These are phyloP conservation scores for Papiliotrema nemorosa DNA, from an alignment of 1,284 basidiomycete genomes.

Conservation along the genomic window DNA sequence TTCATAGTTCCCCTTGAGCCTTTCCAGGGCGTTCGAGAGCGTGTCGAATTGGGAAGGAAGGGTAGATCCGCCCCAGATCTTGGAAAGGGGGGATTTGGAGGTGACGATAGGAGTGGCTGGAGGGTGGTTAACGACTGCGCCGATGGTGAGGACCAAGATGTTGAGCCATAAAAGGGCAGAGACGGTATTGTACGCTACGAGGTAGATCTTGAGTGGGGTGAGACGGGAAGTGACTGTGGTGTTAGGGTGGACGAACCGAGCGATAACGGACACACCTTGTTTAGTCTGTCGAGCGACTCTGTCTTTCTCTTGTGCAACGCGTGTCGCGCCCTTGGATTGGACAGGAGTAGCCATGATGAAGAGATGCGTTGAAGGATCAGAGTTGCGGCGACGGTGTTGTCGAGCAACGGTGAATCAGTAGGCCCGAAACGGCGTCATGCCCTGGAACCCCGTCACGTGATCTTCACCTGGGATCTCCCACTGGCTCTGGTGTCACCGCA, in stretches of 20 bases:
- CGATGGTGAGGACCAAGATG: conserved; percentile 57
- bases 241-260: background rate
- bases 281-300: conserved; percentile 13
- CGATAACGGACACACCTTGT: conserved; percentile 7
- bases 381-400: no score
- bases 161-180: conserved; percentile 70
- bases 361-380: no score
- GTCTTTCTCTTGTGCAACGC: conserved; percentile 18
- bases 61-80: background rate
- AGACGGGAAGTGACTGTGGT: conserved; percentile 12
- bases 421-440: no score
- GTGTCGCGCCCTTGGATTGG: background rate
- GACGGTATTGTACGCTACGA: conserved; percentile 71
- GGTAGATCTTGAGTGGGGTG: conserved; percentile 56
- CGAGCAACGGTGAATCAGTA: no score
- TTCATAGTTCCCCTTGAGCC: conserved; percentile 54
- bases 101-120: conserved; percentile 3
- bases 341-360: no score
- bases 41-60: background rate
- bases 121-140: conserved; percentile 6
- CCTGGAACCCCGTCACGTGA: no score
- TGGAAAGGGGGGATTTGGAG: background rate
- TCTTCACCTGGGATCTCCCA: no score
- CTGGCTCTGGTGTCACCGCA: no score
- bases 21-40: conserved; percentile 51